Percentiles rank a stretch among this genome's conserved stretches.
Evolutionary conservation across 768 basidiomycete genomes (phyloP).

Genomic region (Suillus clintonianus): DNA sequence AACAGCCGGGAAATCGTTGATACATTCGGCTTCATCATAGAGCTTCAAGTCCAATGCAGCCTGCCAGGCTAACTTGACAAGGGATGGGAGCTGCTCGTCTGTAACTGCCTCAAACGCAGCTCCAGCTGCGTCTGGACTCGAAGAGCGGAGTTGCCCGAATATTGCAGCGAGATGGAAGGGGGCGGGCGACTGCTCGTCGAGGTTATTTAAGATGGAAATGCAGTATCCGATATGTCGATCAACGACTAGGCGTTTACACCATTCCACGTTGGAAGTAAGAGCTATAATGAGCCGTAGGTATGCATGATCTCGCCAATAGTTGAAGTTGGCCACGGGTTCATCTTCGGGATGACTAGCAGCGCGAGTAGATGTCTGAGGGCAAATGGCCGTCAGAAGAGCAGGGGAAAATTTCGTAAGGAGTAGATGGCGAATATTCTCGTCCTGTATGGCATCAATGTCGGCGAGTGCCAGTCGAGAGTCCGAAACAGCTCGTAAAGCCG

Average conservation of each 20-base stretch:
- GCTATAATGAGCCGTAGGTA: background rate
- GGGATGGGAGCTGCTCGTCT: background rate
- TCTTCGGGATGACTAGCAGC: no score
- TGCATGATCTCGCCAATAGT: background rate
- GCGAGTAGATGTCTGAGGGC: background rate
- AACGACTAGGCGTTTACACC: background rate
- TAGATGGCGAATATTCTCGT: background rate
- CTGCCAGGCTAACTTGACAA: background rate
- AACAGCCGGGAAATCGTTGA: background rate
- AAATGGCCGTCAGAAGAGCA: background rate
- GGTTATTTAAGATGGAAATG: background rate
- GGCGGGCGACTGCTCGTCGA: background rate
- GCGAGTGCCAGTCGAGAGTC: background rate
- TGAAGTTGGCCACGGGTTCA: background rate
- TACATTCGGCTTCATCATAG: background rate
- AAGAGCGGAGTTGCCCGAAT: background rate
- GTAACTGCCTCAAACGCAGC: background rate
- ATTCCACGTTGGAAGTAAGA: background rate
- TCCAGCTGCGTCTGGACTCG: background rate
- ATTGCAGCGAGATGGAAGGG: background rate
- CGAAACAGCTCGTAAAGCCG: conserved; percentile 1
- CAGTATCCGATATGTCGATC: background rate
- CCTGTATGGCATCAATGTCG: background rate
- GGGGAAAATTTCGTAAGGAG: background rate
- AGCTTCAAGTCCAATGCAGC: background rate